phyloP scores from a whole-genome alignment of 2,329 filamentous ascomycete genomes.

The Ophiostoma fasciatum region DNA sequence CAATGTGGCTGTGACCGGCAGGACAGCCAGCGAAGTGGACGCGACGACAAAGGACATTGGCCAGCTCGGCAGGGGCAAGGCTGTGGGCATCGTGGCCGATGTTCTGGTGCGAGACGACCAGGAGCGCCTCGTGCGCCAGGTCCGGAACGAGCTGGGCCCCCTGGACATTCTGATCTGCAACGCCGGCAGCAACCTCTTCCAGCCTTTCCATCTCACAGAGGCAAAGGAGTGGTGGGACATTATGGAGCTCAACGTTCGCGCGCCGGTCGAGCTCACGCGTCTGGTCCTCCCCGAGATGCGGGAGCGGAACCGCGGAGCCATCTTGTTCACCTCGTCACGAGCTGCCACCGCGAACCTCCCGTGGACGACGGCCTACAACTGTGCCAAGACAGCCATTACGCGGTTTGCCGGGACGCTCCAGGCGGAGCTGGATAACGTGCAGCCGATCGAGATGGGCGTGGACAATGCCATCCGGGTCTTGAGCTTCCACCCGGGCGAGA shows the following conservation, averaged over 20 bases:
- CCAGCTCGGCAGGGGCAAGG: too few relatives aligned
- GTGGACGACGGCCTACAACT: conserved; percentile 1
- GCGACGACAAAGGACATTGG: too few relatives aligned
- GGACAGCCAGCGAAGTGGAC: too few relatives aligned
- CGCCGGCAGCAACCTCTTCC: too few relatives aligned
- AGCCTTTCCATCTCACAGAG: background rate
- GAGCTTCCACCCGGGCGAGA: background rate
- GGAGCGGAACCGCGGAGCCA: too few relatives aligned
- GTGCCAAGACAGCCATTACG: conserved; percentile 1
- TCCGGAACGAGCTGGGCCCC: too few relatives aligned
- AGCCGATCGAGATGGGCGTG: background rate
- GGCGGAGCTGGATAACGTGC: background rate
- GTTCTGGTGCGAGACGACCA: too few relatives aligned
- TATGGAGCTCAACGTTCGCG: background rate
- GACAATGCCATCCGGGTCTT: background rate
- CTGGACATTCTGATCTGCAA: too few relatives aligned
- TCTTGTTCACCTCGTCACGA: background rate
- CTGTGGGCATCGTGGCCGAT: too few relatives aligned
- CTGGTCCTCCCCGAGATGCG: too few relatives aligned
- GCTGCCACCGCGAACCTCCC: background rate
- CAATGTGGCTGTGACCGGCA: too few relatives aligned
- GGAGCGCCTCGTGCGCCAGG: too few relatives aligned
- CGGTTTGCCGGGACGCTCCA: background rate
- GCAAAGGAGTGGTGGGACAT: conserved; percentile 1
- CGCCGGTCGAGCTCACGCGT: background rate